phyloP scores from a whole-genome alignment of 805 yeast genomes.

The Zygotorulaspora sp. region DNA sequence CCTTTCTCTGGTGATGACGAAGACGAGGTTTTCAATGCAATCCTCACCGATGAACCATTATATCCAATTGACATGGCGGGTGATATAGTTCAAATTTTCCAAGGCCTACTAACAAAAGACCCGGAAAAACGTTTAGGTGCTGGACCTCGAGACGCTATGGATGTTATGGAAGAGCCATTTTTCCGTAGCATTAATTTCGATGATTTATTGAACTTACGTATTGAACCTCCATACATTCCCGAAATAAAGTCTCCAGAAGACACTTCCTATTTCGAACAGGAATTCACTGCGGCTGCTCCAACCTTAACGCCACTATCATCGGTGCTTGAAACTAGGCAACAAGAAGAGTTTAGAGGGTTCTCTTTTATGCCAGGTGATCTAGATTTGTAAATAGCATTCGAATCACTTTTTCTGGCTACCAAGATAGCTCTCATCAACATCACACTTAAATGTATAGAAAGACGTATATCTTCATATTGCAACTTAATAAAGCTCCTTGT shows the following conservation, averaged over 20 bases:
- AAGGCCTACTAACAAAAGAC: constrained; percentile 85
- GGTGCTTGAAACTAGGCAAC: constrained; percentile 77
- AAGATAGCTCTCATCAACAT: background rate
- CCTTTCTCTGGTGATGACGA: constrained; percentile 97
- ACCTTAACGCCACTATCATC: constrained; percentile 93
- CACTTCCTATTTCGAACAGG: constrained; percentile 88
- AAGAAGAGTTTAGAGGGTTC: constrained; percentile 96
- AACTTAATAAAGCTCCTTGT: no score
- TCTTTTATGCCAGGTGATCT: constrained; percentile 72
- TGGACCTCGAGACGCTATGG: constrained; percentile 83
- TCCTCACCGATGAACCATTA: constrained; percentile 90
- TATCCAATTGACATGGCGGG: constrained; percentile 97
- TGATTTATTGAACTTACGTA: constrained; percentile 64
- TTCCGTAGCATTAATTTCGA: constrained; percentile 88
- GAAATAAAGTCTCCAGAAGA: constrained; percentile 84
- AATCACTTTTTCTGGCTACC: background rate
- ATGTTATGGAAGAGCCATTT: constrained; percentile 93
- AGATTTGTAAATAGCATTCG: constrained; percentile 25
- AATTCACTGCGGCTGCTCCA: constrained; percentile 91
- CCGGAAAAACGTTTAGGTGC: constrained; percentile 81
- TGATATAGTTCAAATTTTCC: constrained; percentile 90
- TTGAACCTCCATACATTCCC: constrained; percentile 88
- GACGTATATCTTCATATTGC: no score
- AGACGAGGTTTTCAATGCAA: constrained; percentile 95
- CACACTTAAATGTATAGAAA: no score